Percentiles rank a stretch among this genome's conserved stretches.
Conservation (phyloP, 805 yeast genomes). For the Ogataea sp. region DNA sequence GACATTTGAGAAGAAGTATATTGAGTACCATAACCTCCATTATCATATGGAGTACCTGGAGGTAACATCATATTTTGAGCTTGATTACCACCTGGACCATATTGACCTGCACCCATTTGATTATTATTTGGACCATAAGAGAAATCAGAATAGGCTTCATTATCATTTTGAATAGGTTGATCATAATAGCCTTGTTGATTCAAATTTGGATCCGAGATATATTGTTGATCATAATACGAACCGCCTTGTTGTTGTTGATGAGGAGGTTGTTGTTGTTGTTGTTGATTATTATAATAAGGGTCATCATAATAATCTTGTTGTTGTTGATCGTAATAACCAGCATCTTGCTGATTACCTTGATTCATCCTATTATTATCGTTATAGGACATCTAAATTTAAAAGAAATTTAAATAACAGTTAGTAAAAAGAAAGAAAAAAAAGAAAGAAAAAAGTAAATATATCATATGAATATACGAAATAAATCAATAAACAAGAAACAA, state of each 20-base stretch:
- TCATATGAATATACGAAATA: background rate
- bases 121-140: conserved; percentile 36
- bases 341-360: conserved; percentile 9
- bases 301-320: conserved; percentile 10
- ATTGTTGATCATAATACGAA: conserved; percentile 46
- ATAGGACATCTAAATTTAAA: conserved; percentile 42
- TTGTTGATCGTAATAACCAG: conserved; percentile 18
- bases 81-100: too few species aligned
- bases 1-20: conserved; percentile 79
- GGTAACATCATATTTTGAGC: too few species aligned
- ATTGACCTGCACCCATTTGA: too few species aligned
- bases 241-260: too few species aligned
- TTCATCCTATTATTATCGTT: conserved; percentile 38
- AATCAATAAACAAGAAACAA: background rate
- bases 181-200: conserved; percentile 43
- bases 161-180: conserved; percentile 41
- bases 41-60: conserved; percentile 64
- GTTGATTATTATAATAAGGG: conserved; percentile 17
- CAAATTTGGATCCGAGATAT: conserved; percentile 23
- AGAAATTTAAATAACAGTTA: conserved; percentile 2
- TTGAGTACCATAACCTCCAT: conserved; percentile 43
- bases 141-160: conserved; percentile 54
- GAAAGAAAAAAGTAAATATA: background rate
- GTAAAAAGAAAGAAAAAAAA: conserved; percentile 1
- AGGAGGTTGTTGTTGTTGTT: too few species aligned